phyloP scores from a whole-genome alignment of 345 rosid species.

The Angophora floribunda region DNA sequence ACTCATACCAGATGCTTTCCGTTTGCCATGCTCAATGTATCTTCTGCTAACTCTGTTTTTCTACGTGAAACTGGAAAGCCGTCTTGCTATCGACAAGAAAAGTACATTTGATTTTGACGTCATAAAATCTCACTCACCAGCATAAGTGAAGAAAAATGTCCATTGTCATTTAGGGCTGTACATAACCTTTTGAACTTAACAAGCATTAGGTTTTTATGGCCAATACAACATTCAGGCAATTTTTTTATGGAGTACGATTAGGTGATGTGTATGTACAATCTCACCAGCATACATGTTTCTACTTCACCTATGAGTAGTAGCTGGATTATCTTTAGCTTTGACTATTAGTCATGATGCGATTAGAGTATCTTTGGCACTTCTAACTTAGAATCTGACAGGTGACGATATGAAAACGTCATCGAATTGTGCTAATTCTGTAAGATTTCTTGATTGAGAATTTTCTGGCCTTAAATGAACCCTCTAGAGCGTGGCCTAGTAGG shows the following conservation, averaged over 20 bases:
- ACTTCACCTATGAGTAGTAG: neutral
- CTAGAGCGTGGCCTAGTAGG: neutral
- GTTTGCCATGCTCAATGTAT: slow-evolving; percentile 17
- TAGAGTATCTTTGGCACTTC: neutral
- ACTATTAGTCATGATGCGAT: neutral
- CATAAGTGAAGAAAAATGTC: too few relatives aligned
- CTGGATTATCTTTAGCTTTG: neutral
- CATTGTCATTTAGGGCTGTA: too few relatives aligned
- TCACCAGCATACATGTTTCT: neutral
- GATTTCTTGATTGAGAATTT: neutral
- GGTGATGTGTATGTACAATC: neutral
- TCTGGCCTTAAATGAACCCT: neutral
- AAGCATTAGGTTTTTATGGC: neutral
- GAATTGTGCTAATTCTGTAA: neutral
- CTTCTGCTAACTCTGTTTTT: slow-evolving; percentile 10
- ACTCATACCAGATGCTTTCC: too few relatives aligned
- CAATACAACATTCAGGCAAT: neutral
- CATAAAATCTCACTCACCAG: neutral
- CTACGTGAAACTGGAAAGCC: slow-evolving; percentile 54
- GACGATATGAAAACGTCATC: neutral
- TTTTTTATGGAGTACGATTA: neutral
- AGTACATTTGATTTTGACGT: neutral
- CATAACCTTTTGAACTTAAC: too few relatives aligned
- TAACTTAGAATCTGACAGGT: neutral
- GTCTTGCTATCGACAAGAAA: slow-evolving; percentile 47